Base-by-base conservation (phyloP, 176 grass and related monocot species). In the Thalia dealbata region DNA sequence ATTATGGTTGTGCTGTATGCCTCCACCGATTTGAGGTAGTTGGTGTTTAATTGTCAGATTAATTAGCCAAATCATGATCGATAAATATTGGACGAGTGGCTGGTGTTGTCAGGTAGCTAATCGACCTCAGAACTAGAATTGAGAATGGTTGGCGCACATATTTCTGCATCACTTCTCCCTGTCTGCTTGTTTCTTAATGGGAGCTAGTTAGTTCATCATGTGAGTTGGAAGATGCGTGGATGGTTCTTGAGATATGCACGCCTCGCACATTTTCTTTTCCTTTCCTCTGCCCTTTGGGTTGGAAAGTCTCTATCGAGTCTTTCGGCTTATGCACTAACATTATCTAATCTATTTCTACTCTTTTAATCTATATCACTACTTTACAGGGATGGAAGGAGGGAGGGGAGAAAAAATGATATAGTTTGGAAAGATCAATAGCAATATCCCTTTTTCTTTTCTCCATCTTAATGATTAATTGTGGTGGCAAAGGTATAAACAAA, bases 271-370 rank as follows among this genome's bases (percentile, higher is more conserved):
- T 35, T 46, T 62, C 50, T 80, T 77, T 59, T 30, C 30, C 60
- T 72, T 54, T 23, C 72, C 60, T 67, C 51, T 59, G 69, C 23
- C 50, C 52, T 63, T 78, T 42, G 71, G 75, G 92, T 91, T 96
- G 80, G 79, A 83, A 87, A 89, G 92, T 96, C 92, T 52, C 77
- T 78, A 43, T 96, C 88, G 83, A 50, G 3, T 65, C 61, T 81
- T 80, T 78, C 48, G 48, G 25, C n/a, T 70, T 48, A 78, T n/a
- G n/a, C n/a, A n/a, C n/a, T n/a, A n/a, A n/a, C n/a, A n/a, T n/a
- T n/a, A n/a, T n/a, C n/a, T n/a, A n/a, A n/a, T n/a, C n/a, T n/a
- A n/a, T n/a, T n/a, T 24, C 23, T 11, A 23, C 23, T 25, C n/a
- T 61, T 19, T 4, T 12, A 26, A 25, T n/a, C n/a, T n/a, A 23